Evolutionary conservation across 2,329 filamentous ascomycete genomes (phyloP), one percentile per base, ranked within the genome.

Genomic region (Hortaea sp.): DNA sequence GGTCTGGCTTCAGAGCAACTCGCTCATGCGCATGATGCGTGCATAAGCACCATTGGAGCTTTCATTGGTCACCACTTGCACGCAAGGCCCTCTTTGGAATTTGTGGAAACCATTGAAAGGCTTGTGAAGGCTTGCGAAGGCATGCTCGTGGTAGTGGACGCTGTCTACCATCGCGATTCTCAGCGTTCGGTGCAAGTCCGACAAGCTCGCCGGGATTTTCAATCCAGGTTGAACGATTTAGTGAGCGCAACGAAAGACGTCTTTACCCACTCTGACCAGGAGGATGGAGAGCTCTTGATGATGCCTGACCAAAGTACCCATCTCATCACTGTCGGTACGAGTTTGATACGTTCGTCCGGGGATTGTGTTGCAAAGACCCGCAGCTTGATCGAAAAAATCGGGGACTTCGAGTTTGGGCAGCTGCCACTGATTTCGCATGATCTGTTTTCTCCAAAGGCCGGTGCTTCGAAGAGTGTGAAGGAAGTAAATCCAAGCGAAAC

Each of bases 31-130:
- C 88, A 95, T 68, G 89, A 97, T 67, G 79, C 79, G 6, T 95
- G 97, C 60, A 71, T 98, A 44, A 92, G 89, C 5, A 85, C 89
- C 60, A 78, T 98, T 43, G 90, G 87, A 43, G 94, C 88, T 4
- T 95, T 97, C 63, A 90, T 97, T 62, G 92, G 92, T 11, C 76
- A 95, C 46, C 88, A 95, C 65, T 74, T 95, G 49, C 88, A 95
- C 63, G 92, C 89, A n/a, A 84, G 92, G 51, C 92, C 88, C 6
- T 84, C 88, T 6, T 79, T 84, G 1, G 88, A 95, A 63, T 75
- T 97, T 42, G 80, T 88, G 30, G 69, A 82, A 7, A 88, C 86
- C 11, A 90, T 94, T 41, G 83, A 86, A 61, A 83, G 90, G 62
- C 87, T 89, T 6, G 85, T 89, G 7, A 75, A 80, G 6, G 88